Evolutionary conservation across 352 stramenopile genomes (phyloP).

Genomic region (Aphanomyces cochlioides): DNA sequence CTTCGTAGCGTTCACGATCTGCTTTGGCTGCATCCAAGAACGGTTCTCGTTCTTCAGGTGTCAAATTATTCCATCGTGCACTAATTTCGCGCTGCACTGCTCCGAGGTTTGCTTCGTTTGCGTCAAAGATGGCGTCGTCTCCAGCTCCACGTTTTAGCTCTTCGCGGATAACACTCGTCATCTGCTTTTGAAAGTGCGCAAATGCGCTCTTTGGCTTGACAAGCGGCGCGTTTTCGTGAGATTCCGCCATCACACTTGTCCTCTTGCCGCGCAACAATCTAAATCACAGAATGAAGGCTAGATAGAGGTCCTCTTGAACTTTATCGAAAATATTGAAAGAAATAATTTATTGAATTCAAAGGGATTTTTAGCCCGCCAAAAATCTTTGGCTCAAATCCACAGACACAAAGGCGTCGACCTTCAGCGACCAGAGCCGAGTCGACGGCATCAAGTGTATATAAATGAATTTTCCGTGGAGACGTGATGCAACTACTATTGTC

Average conservation of each 20-base stretch:
- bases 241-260: background rate
- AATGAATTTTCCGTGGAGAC: no score
- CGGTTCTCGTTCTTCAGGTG: conserved; percentile 57
- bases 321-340: conserved; percentile 8
- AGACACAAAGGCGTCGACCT: no score
- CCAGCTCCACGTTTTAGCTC: conserved; percentile 38
- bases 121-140: conserved; percentile 33
- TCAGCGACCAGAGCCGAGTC: no score
- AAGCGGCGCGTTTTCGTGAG: conserved; percentile 36
- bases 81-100: conserved; percentile 71
- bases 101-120: conserved; percentile 45
- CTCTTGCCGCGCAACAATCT: conserved; percentile 23
- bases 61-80: conserved; percentile 66
- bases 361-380: background rate
- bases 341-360: conserved; percentile 2
- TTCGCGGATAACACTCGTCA: conserved; percentile 60
- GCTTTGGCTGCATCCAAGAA: conserved; percentile 58
- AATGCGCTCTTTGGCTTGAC: conserved; percentile 74
- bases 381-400: no score
- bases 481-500: no score
- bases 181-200: conserved; percentile 70
- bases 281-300: background rate
- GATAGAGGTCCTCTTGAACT: background rate
- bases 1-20: conserved; percentile 68
- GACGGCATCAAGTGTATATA: no score